These are phyloP conservation scores for Raddia distichophylla DNA, from an alignment of 176 grass and related monocot genomes.

Conservation along the genomic window DNA sequence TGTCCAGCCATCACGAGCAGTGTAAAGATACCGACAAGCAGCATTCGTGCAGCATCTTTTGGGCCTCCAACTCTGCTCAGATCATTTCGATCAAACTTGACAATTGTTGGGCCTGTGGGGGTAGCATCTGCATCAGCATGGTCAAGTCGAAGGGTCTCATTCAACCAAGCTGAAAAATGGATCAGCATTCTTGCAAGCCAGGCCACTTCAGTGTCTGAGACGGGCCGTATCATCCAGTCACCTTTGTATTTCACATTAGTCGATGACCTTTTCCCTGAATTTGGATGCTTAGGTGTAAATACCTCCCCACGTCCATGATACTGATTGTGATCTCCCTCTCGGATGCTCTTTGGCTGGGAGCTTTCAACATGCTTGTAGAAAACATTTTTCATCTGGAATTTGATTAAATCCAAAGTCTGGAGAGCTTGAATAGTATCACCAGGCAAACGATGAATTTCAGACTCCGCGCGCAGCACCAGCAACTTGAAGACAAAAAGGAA, in stretches of 20 bases:
- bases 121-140: conserved; percentile 28
- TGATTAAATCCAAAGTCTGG: conserved; percentile 56
- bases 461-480: conserved; percentile 62
- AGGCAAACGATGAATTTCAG: conserved; percentile 59
- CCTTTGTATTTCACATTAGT: conserved; percentile 53
- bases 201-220: conserved; percentile 74
- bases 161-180: conserved; percentile 63
- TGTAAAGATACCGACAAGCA: conserved; percentile 41
- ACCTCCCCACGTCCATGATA: conserved; percentile 47
- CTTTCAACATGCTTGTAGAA: conserved; percentile 55
- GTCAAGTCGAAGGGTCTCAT: conserved; percentile 54
- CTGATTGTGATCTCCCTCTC: conserved; percentile 31
- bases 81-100: conserved; percentile 56
- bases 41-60: conserved; percentile 61
- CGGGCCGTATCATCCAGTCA: conserved; percentile 73
- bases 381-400: conserved; percentile 62
- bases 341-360: conserved; percentile 25
- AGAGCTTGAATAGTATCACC: conserved; percentile 50
- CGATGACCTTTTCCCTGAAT: conserved; percentile 34
- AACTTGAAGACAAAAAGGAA: conserved; percentile 46
- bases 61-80: conserved; percentile 51
- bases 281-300: conserved; percentile 71
- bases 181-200: conserved; percentile 67
- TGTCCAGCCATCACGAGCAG: conserved; percentile 51
- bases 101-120: conserved; percentile 32